A percentile compares a stretch with the other conserved stretches of the same genome.
Conservation (phyloP, 176 grass and related monocot species). For the Saccharum spontaneum region DNA sequence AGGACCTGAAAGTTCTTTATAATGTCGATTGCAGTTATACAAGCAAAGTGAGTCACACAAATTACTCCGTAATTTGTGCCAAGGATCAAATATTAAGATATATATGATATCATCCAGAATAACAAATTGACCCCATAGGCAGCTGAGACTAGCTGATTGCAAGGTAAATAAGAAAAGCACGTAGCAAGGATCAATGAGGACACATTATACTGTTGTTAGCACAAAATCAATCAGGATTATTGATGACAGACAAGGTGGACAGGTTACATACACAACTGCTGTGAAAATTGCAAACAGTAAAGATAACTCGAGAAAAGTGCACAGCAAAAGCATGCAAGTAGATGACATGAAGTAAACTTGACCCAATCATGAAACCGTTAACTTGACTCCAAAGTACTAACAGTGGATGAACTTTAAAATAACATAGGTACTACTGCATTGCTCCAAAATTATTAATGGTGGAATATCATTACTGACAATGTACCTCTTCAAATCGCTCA, state of each 20-base stretch:
- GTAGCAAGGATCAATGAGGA: background rate
- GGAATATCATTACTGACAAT: slow-evolving; percentile 9
- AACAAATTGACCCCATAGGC: background rate
- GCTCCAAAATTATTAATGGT: background rate
- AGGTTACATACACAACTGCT: background rate
- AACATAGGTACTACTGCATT: slow-evolving; percentile 3
- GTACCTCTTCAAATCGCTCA: slow-evolving; percentile 97
- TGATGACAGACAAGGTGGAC: background rate
- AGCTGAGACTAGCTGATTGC: background rate
- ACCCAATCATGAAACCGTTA: background rate
- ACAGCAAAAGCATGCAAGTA: slow-evolving; percentile 3
- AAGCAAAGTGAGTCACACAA: background rate
- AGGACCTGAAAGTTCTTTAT: background rate
- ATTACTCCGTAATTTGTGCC: background rate
- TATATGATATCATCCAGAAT: background rate
- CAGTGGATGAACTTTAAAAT: background rate
- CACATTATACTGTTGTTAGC: background rate
- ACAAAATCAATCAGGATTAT: background rate
- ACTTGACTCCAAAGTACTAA: slow-evolving; percentile 20
- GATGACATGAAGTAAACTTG: background rate
- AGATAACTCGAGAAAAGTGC: background rate
- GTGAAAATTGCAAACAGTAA: background rate
- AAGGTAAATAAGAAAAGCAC: slow-evolving; percentile 27
- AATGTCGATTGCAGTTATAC: background rate
- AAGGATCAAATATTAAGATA: slow-evolving; percentile 3